Conservation (phyloP, 768 basidiomycete species). For the Termitomyces sp. region DNA sequence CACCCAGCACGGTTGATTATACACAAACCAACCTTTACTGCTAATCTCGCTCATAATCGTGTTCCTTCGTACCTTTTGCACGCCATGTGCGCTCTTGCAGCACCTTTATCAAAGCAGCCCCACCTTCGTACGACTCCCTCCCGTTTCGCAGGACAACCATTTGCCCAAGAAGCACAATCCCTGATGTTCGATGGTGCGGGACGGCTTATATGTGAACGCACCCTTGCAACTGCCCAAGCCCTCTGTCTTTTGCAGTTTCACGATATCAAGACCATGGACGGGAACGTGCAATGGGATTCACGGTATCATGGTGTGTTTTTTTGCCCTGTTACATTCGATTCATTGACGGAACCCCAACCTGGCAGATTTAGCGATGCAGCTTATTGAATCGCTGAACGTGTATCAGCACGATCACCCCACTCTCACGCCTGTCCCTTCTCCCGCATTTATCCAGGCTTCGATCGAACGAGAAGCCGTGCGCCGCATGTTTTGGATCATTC, state of each 20-base stretch:
- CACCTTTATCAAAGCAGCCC: constrained; percentile 68
- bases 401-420: constrained; percentile 58
- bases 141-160: constrained; percentile 50
- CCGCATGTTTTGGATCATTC: constrained; percentile 77
- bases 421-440: constrained; percentile 52
- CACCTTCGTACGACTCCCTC: constrained; percentile 49
- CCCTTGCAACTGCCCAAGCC: constrained; percentile 70
- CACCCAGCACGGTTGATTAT: constrained; percentile 74
- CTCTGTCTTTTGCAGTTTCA: constrained; percentile 69
- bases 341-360: constrained; percentile 18
- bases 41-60: constrained; percentile 57
- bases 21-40: constrained; percentile 74
- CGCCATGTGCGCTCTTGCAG: constrained; percentile 74
- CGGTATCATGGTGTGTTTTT: constrained; percentile 45
- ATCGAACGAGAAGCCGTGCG: constrained; percentile 78
- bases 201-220: constrained; percentile 55
- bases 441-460: constrained; percentile 53
- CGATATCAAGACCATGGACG: constrained; percentile 46
- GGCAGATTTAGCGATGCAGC: constrained; percentile 58
- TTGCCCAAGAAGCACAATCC: constrained; percentile 57
- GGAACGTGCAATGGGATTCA: constrained; percentile 30
- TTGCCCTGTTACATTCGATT: constrained; percentile 10
- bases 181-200: constrained; percentile 72
- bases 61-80: constrained; percentile 69
- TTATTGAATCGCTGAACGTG: constrained; percentile 63